phyloP scores from a whole-genome alignment of 2,329 filamentous ascomycete species.

The Helotiales sp. region DNA sequence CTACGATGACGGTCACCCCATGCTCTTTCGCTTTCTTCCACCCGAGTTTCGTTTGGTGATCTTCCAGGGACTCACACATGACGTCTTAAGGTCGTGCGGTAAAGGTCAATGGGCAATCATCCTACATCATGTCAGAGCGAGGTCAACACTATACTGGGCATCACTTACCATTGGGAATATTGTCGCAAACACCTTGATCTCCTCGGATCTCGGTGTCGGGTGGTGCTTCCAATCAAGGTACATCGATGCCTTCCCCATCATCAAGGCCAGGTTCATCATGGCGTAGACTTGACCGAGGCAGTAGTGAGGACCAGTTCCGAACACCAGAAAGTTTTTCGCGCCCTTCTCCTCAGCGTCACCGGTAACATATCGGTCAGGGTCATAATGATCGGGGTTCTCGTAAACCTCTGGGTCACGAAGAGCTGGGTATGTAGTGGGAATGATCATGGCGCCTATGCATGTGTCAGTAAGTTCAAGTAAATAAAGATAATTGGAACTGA shows the following conservation, averaged over 20 bases:
- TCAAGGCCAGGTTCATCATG: conserved; percentile 81
- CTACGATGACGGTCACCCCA: background rate
- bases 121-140: conserved; percentile 49
- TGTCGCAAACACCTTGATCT: conserved; percentile 97
- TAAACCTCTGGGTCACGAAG: conserved; percentile 93
- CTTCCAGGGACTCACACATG: background rate
- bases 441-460: conserved; percentile 76
- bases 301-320: conserved; percentile 94
- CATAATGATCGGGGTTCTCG: conserved; percentile 81
- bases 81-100: conserved; percentile 31
- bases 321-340: conserved; percentile 94
- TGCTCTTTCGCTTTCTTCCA: background rate
- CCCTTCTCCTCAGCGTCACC: conserved; percentile 80
- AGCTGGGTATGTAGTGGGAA: conserved; percentile 86
- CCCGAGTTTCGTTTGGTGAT: background rate
- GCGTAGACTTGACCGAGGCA: conserved; percentile 94
- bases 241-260: conserved; percentile 88
- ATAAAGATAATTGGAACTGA: conserved; percentile 36
- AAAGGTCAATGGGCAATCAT: conserved; percentile 81
- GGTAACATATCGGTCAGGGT: conserved; percentile 88
- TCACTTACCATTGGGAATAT: conserved; percentile 88
- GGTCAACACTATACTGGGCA: conserved; percentile 8
- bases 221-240: conserved; percentile 89
- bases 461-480: conserved; percentile 7
- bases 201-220: conserved; percentile 78